phyloP scores from a whole-genome alignment of 257 asterid species.

The Fraxinus pennsylvanica region DNA sequence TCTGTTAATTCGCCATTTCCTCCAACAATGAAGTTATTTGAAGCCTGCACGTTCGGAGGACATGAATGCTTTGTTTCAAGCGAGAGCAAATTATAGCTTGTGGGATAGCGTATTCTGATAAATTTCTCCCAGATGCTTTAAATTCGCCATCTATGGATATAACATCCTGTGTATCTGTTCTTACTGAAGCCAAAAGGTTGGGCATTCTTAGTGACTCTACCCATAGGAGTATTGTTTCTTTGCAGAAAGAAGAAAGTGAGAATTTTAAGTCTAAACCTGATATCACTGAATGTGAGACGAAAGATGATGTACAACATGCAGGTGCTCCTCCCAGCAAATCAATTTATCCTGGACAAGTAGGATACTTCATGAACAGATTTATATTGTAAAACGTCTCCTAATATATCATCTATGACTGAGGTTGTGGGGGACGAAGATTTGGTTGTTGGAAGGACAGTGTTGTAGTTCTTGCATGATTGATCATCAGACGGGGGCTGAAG shows the following conservation, averaged over 20 bases:
- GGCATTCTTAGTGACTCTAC: slow-evolving; percentile 65
- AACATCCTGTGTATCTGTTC: slow-evolving; percentile 52
- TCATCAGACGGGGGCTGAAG: slow-evolving; percentile 43
- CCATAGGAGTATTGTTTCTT: slow-evolving; percentile 46
- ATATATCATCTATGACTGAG: slow-evolving; percentile 14
- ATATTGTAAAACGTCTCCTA: slow-evolving; percentile 29
- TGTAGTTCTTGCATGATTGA: slow-evolving; percentile 46
- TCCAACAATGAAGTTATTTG: slow-evolving; percentile 36
- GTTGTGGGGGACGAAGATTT: slow-evolving; percentile 14
- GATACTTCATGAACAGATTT: slow-evolving; percentile 83
- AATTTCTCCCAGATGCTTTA: slow-evolving; percentile 30
- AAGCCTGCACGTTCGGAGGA: slow-evolving; percentile 20
- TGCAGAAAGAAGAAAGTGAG: slow-evolving; percentile 65
- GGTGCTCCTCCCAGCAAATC: slow-evolving; percentile 25
- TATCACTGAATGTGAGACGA: slow-evolving; percentile 26
- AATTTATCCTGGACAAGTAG: slow-evolving; percentile 55
- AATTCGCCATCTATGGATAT: slow-evolving; percentile 44
- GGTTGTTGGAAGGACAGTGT: slow-evolving; percentile 31
- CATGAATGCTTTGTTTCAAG: slow-evolving; percentile 29
- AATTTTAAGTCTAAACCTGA: slow-evolving; percentile 47
- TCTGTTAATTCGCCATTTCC: slow-evolving; percentile 48
- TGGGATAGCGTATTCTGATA: slow-evolving; percentile 39
- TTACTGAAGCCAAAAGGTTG: slow-evolving; percentile 58
- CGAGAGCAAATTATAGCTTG: slow-evolving; percentile 51
- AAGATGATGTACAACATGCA: slow-evolving; percentile 28